phyloP scores from a whole-genome alignment of 192 early-diverging fungal species.

The Coemansia sp. region DNA sequence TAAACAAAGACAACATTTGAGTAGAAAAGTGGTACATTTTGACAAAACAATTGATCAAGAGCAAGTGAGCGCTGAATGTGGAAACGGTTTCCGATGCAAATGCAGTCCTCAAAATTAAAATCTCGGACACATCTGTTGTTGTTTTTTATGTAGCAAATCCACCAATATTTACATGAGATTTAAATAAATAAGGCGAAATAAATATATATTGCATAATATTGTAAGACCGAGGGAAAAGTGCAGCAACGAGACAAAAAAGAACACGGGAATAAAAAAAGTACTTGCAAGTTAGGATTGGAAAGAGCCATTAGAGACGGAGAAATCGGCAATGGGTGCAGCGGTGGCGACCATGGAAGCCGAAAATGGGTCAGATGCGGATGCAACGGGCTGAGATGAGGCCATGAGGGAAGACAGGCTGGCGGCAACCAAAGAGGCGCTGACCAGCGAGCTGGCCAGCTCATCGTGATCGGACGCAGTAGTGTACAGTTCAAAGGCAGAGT shows the following conservation, averaged over 20 bases:
- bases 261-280: constrained; percentile 1
- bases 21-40: too few relatives aligned
- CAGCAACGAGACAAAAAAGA: neutral
- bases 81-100: neutral
- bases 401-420: constrained; percentile 39
- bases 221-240: neutral
- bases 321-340: constrained; percentile 4
- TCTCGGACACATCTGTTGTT: neutral
- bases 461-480: constrained; percentile 28
- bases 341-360: neutral
- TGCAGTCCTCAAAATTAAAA: neutral
- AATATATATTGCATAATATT: constrained; percentile 1
- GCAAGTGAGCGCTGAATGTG: neutral
- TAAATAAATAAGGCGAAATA: neutral
- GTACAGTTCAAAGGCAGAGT: constrained; percentile 35
- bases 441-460: constrained; percentile 29
- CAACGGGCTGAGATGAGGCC: constrained; percentile 13
- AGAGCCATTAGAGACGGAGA: neutral
- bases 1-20: too few relatives aligned
- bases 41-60: neutral
- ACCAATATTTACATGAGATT: neutral
- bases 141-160: neutral
- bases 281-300: constrained; percentile 1
- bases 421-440: constrained; percentile 31
- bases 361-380: neutral